Percentiles rank a stretch among this genome's conserved stretches.
Evolutionary conservation across 345 rosid species (phyloP).

Genomic region (Syzygium aromaticum): DNA sequence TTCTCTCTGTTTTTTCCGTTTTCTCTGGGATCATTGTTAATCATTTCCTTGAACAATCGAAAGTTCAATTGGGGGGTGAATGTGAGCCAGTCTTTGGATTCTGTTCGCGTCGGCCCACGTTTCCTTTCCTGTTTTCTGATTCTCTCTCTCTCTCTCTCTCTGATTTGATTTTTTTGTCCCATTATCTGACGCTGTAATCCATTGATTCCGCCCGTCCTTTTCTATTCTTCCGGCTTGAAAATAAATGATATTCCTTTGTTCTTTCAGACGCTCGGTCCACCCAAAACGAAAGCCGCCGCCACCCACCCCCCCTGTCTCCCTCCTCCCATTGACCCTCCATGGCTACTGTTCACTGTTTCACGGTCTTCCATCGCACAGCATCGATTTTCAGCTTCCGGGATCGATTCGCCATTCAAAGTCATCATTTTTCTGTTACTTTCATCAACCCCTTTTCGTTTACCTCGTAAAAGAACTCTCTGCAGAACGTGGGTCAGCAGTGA

Average conservation of each 20-base stretch:
- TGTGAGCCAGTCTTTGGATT: background rate
- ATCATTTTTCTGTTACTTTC: background rate
- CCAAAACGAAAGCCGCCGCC: background rate
- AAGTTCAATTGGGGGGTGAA: background rate
- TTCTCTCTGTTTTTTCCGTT: background rate
- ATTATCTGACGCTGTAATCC: background rate
- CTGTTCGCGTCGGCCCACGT: background rate
- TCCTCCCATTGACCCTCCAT: background rate
- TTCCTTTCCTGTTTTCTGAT: background rate
- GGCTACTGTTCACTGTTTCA: background rate
- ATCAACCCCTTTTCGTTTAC: background rate
- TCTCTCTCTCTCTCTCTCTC: background rate
- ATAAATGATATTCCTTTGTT: background rate
- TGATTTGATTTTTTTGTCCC: background rate
- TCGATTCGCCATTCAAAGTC: background rate
- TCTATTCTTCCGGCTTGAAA: background rate
- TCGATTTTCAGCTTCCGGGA: background rate
- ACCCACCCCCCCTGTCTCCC: background rate
- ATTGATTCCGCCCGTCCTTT: background rate
- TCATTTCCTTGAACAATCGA: background rate
- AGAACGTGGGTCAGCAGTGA: background rate
- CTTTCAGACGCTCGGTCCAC: background rate
- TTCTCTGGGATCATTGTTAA: background rate
- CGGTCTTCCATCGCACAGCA: background rate
- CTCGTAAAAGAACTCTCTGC: background rate